Evolutionary conservation across 108 stramenopile species (phyloP), one percentile per base, ranked within the genome.

Genomic region (Schizochytrium sp.): DNA sequence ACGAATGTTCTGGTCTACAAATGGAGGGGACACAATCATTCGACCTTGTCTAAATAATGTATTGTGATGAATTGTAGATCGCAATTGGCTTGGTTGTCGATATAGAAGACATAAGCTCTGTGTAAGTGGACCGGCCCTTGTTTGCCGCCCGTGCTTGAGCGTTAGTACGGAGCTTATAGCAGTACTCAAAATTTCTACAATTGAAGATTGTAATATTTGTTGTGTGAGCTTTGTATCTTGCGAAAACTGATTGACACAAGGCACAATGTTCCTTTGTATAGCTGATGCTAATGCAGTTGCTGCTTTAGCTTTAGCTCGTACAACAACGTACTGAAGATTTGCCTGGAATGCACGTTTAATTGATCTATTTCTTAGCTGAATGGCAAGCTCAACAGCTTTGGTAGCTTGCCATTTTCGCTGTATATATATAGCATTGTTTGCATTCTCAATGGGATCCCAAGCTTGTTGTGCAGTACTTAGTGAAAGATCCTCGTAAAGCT

Each of bases 371-470:
- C 76, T 47, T 47, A 49, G 7, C 7, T 83, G 76, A 55, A 55
- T 83, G 12, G 76, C 76, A 13, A 83, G 53, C 49, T 49, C 50
- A 38, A 83, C 76, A 46, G 76, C 76, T 83, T 83, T 83, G 50
- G 50, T 49, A 53, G 76, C 76, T 55, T 83, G 76, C 76, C 76
- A 83, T 42, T 83, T 83, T 5, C 76, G 47, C 76, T 83, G 76
- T 0, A 83, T 83, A 40, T 83, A 83, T 10, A 83, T 42, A n/a
- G 76, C 76, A 2, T 83, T 55, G 2, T 83, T 83, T 8, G 76
- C 76, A 50, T 83, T 83, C 28, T 83, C 76, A 5, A 42, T n/a
- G 50, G 76, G 76, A 42, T 83, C 76, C 76, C 76, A 83, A 53
- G 76, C 76, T 40, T 83, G 76, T 53, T 83, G 76, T 10, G 49